Base-by-base conservation (phyloP, 2,329 filamentous ascomycete genomes). In the Xylaria sp. region DNA sequence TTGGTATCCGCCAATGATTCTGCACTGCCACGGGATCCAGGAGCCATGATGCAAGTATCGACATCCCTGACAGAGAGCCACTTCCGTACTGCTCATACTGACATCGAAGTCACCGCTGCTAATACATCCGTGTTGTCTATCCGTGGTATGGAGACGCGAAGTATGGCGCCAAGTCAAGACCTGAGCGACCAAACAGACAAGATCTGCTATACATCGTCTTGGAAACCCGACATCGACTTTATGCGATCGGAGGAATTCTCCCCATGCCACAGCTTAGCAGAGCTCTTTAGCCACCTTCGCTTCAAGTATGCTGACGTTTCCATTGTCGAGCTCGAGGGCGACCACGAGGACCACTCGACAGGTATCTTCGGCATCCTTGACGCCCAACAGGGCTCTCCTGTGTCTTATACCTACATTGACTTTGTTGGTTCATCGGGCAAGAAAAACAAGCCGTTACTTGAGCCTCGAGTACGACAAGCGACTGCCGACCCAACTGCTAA, bases 151-250 rank as follows among this genome's bases (percentile, higher is more conserved):
- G 59, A 63, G 34, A 50, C 53, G 42, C 42, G 63, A 39, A 63
- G 61, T 56, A 37, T 63, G 10, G 59, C 55, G 5, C 8, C 18
- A 4, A 18, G 13, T 46, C 10, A 46, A n/a, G 3, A 18, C 10
- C 4, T n/a, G 2, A 3, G n/a, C 11, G 19, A 9, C 5, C 13
- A 16, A 6, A 37, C 13, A 11, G 3, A 37, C 1, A 49, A 39
- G 2, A 58, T 57, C 11, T 65, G 63, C 44, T 63, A 65, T 16
- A 54, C 59, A 8, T 46, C 63, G 13, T 35, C 53, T 6, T 65
- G 63, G 63, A n/a, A 52, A 13, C 4, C 39, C 2, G 63, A 65
- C 46, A 13, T 54, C 2, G 61, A 65, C 10, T 59, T 57, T 48
- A 3, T 62, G 2, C 59, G 61, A 1, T 13, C 54, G 1, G 44